These are phyloP conservation scores for Ceratobasidium sp. DNA, from an alignment of 1,284 basidiomycete species.

Conservation along the genomic window DNA sequence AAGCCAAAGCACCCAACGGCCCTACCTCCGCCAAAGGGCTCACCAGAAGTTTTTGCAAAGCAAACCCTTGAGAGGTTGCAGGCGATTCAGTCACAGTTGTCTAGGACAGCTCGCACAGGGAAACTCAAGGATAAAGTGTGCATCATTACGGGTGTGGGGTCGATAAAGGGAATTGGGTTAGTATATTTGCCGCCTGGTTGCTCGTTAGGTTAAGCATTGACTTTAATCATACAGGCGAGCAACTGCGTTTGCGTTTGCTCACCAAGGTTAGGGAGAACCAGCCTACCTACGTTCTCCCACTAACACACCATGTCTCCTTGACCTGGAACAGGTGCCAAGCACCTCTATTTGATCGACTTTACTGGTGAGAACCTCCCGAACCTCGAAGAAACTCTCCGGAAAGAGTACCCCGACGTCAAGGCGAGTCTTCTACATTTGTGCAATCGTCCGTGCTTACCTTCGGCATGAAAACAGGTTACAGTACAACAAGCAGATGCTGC, in stretches of 20 bases:
- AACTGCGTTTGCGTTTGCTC: conserved; percentile 79
- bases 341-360: conserved; percentile 88
- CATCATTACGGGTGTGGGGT: conserved; percentile 89
- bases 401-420: conserved; percentile 82
- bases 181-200: conserved; percentile 50
- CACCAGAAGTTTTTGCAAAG: conserved; percentile 52
- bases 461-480: conserved; percentile 67
- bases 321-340: conserved; percentile 74
- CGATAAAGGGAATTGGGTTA: conserved; percentile 87
- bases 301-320: not conserved
- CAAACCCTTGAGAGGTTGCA: conserved; percentile 74
- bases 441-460: not conserved
- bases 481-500: conserved; percentile 85
- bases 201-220: not conserved
- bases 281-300: not conserved
- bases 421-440: conserved; percentile 58
- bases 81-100: conserved; percentile 79
- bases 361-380: conserved; percentile 78
- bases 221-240: conserved; percentile 66
- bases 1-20: conserved; percentile 34
- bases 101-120: conserved; percentile 66
- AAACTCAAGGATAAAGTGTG: conserved; percentile 87
- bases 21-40: conserved; percentile 34
- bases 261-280: conserved; percentile 71
- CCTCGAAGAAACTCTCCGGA: conserved; percentile 76